Base-by-base conservation (phyloP, 441 rosid species). In the Euphorbia celastroides region DNA sequence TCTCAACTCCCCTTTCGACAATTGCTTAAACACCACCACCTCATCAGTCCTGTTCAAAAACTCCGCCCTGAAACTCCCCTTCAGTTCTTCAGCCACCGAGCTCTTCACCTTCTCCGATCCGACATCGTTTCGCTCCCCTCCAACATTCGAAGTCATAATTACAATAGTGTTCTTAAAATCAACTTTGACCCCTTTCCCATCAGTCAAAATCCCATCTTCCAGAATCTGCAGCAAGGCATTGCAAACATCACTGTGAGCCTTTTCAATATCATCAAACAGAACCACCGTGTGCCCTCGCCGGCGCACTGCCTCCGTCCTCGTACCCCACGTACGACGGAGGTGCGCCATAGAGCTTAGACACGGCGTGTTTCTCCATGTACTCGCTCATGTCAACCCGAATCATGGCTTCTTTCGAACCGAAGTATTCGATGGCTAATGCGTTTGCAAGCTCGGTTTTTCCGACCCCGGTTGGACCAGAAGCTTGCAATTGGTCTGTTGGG, bases 401-500 rank as follows among this genome's bases (percentile, higher is more conserved):
- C 44, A 93, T 78, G 17, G 98, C 96, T 78, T 93, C 99, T 82
- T 96, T 97, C 0, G 99, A 88, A 76, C 88, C 92, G 86, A 94
- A 92, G 79, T 92, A 6, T 69, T 89, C 88, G 26, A 98, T 84
- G 22, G 99, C 98, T 22, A 96, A 85, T 50, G 96, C 89, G 80
- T 93, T 93, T 5, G 99, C 98, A 64, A 96, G 70, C 75, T 96
- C 98, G 11, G 99, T 96, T 82, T 96, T 96, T 14, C 99, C 98
- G 66, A 96, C 98, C 72, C 99, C 98, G 25, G 99, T 92, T 20
- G 99, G 98, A 62, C 99, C 99, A 97, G 81, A 95, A 89, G 71
- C 96, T 86, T 64, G 99, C 98, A 34, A 95, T 95, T 34, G 99
- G 99, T 65, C 96, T 92, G 19, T 84, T 85, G 57, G 99, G 99